A percentile compares a stretch with the other conserved stretches of the same genome.
Evolutionary conservation across 208 protist species (phyloP).

Genomic region (Endotrypanum monterogeii): DNA sequence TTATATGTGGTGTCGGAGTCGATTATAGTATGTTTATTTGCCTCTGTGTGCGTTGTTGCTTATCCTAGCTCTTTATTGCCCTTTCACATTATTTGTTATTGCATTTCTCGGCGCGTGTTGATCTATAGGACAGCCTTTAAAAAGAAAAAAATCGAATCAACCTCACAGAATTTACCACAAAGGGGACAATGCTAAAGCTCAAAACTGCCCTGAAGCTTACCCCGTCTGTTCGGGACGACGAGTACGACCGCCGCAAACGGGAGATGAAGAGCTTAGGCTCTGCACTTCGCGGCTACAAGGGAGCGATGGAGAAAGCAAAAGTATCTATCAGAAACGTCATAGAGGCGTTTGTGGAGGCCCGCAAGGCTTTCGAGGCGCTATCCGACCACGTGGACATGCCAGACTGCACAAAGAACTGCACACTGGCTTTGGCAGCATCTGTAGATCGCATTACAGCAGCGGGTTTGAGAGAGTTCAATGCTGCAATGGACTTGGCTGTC

Average conservation of each 20-base stretch:
- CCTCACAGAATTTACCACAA: slow-evolving; percentile 3
- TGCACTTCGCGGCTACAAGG: slow-evolving; percentile 45
- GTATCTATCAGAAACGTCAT: slow-evolving; percentile 34
- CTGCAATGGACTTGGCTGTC: slow-evolving; percentile 40
- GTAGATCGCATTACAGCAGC: slow-evolving; percentile 34
- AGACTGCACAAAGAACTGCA: slow-evolving; percentile 30
- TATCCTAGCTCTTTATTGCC: not conserved
- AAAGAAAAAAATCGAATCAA: slow-evolving; percentile 3
- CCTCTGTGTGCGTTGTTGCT: not conserved
- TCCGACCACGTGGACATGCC: slow-evolving; percentile 27
- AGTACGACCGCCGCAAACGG: slow-evolving; percentile 35
- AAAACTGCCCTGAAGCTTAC: slow-evolving; percentile 42
- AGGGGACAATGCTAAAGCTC: slow-evolving; percentile 33
- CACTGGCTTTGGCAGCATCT: slow-evolving; percentile 27
- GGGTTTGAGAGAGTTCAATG: slow-evolving; percentile 28
- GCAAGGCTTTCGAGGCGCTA: slow-evolving; percentile 41
- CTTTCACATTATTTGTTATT: not conserved
- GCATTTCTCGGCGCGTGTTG: not conserved
- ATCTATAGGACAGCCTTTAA: not conserved
- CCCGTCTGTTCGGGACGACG: slow-evolving; percentile 50
- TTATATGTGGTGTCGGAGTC: not conserved
- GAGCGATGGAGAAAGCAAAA: slow-evolving; percentile 46
- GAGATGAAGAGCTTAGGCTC: slow-evolving; percentile 35
- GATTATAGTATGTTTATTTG: not conserved
- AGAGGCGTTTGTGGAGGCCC: slow-evolving; percentile 31